phyloP scores from a whole-genome alignment of 441 rosid species.

The Eruca vesicaria region DNA sequence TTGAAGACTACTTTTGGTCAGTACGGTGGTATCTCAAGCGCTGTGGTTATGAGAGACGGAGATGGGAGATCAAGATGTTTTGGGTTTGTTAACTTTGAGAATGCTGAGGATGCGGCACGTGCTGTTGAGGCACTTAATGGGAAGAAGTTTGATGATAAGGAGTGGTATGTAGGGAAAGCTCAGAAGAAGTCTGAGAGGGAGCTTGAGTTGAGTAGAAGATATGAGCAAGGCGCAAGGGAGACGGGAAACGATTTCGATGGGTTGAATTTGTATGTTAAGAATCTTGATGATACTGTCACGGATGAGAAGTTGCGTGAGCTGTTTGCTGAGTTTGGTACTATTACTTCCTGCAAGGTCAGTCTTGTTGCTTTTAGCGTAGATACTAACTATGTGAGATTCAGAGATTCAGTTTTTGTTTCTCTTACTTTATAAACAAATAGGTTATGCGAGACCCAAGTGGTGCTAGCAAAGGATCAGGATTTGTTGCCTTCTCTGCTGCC shows the following conservation, averaged over 20 bases:
- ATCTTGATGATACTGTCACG: constrained; percentile 47
- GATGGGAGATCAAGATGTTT: constrained; percentile 55
- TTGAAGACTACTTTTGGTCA: constrained; percentile 45
- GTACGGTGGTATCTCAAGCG: constrained; percentile 50
- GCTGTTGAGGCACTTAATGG: constrained; percentile 57
- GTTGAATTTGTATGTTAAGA: constrained; percentile 52
- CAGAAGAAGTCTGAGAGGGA: constrained; percentile 60
- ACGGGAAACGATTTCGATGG: constrained; percentile 42
- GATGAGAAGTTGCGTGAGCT: constrained; percentile 54
- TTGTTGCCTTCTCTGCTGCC: constrained; percentile 61
- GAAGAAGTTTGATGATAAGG: constrained; percentile 52
- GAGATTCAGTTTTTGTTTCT: neutral
- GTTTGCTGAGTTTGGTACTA: constrained; percentile 48
- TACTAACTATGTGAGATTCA: neutral
- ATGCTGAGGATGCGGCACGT: constrained; percentile 50
- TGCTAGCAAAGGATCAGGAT: constrained; percentile 64
- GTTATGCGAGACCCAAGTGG: constrained; percentile 61
- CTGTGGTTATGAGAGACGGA: constrained; percentile 54
- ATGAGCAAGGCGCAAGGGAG: constrained; percentile 50
- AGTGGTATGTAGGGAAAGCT: constrained; percentile 62
- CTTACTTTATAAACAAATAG: constrained; percentile 15
- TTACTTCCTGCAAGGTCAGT: constrained; percentile 57
- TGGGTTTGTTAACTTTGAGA: constrained; percentile 60
- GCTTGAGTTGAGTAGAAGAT: constrained; percentile 46
- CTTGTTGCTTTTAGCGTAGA: neutral